These are phyloP conservation scores for Ophiocordyceps camponoti-saundersi DNA, from an alignment of 2,329 filamentous ascomycete genomes.

Conservation along the genomic window DNA sequence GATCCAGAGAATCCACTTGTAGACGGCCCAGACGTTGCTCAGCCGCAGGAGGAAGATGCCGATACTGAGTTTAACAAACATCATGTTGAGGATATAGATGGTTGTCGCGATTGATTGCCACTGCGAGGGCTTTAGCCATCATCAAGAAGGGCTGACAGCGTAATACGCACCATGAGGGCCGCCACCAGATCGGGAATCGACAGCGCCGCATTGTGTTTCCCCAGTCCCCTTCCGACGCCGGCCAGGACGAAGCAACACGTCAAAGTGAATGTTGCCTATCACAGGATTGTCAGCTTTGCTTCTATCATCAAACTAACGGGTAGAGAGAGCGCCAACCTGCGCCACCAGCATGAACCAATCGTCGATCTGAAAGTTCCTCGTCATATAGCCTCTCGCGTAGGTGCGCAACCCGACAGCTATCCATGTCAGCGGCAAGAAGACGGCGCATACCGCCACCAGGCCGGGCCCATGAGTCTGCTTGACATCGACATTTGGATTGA, in stretches of 20 bases:
- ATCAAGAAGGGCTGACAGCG: not conserved
- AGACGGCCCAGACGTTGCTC: conserved; percentile 22
- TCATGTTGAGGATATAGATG: conserved; percentile 34
- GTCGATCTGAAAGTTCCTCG: conserved; percentile 28
- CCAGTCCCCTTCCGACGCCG: conserved; percentile 25
- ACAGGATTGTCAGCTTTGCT: not conserved
- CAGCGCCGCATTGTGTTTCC: conserved; percentile 28
- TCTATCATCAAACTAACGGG: not conserved
- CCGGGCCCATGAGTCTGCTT: conserved; percentile 20
- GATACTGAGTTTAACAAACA: conserved; percentile 40
- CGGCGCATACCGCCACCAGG: conserved; percentile 17
- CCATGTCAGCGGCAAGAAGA: conserved; percentile 23
- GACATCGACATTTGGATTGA: conserved; percentile 12
- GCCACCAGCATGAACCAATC: conserved; percentile 36
- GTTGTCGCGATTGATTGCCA: conserved; percentile 34
- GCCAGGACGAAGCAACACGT: conserved; percentile 27
- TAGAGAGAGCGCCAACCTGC: conserved; percentile 18
- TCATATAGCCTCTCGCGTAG: conserved; percentile 26
- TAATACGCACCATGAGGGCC: conserved; percentile 24
- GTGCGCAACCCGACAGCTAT: conserved; percentile 23
- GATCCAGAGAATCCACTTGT: conserved; percentile 28
- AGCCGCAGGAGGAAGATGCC: conserved; percentile 33
- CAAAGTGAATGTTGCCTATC: conserved; percentile 26
- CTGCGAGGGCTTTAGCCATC: conserved; percentile 8
- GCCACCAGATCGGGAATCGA: conserved; percentile 19